Percentiles rank a stretch among this genome's conserved stretches.
phyloP scores from a whole-genome alignment of 176 grass and related monocot genomes.

The Hsuehochloa calcarea region DNA sequence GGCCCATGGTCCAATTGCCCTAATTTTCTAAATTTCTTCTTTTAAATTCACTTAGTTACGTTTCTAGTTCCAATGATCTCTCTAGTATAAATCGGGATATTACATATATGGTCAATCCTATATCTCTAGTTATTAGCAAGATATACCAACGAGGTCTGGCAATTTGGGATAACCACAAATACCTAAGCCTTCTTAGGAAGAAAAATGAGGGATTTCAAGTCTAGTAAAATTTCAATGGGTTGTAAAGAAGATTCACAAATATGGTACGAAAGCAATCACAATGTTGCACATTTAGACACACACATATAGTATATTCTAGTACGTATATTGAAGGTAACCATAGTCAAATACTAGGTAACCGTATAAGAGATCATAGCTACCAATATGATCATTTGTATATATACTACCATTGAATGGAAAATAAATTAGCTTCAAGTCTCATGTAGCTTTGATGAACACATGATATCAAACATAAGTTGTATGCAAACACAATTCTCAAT shows the following conservation, averaged over 20 bases:
- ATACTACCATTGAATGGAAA: neutral
- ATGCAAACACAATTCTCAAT: neutral
- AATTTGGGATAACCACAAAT: neutral
- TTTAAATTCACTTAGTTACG: no score
- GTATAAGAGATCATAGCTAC: neutral
- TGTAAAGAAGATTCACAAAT: neutral
- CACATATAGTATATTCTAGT: neutral
- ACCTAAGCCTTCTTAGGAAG: neutral
- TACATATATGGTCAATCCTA: neutral
- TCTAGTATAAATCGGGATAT: no score
- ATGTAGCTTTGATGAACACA: neutral
- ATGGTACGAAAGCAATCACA: neutral
- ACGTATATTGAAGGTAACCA: neutral
- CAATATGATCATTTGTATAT: neutral
- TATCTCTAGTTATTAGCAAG: neutral
- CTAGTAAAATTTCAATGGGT: neutral
- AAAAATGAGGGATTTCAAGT: neutral
- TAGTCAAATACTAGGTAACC: neutral
- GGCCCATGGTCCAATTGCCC: no score
- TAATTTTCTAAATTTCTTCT: no score
- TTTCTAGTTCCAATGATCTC: no score
- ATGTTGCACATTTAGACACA: neutral
- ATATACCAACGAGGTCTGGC: neutral
- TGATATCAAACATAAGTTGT: neutral
- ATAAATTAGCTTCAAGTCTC: neutral